Percentiles rank a stretch among this genome's conserved stretches.
These are phyloP conservation scores for Fraxinus cuspidata DNA, from an alignment of 257 asterid genomes.

Conservation along the genomic window DNA sequence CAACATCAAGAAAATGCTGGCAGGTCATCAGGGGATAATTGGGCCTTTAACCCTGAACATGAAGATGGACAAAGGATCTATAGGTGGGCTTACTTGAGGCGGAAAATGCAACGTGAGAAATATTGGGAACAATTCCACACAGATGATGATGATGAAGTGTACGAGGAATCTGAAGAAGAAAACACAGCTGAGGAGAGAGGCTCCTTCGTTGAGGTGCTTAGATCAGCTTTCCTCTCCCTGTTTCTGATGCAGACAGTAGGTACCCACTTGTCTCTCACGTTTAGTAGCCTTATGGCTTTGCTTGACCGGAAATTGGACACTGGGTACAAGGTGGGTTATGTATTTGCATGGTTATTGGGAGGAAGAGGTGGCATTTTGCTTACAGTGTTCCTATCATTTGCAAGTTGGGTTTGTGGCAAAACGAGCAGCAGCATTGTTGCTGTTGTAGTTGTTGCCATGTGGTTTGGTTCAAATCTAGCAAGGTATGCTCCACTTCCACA, in stretches of 20 bases:
- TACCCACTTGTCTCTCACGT: conserved; percentile 57
- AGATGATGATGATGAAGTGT: conserved; percentile 43
- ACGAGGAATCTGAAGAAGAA: conserved; percentile 38
- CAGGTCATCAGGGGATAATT: conserved; percentile 41
- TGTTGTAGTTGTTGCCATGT: conserved; percentile 64
- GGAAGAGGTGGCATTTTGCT: conserved; percentile 77
- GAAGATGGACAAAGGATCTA: conserved; percentile 55
- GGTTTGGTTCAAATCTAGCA: conserved; percentile 78
- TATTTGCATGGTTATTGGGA: conserved; percentile 70
- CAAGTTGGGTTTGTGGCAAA: conserved; percentile 89
- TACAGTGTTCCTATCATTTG: conserved; percentile 59
- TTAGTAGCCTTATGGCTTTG: conserved; percentile 68
- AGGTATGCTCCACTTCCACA: conserved; percentile 73
- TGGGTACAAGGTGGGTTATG: conserved; percentile 74
- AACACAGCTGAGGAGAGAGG: conserved; percentile 47
- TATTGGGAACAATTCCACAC: conserved; percentile 41
- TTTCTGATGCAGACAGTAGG: conserved; percentile 80
- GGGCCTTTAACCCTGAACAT: conserved; percentile 47
- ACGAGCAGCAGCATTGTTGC: conserved; percentile 74
- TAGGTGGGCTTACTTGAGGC: conserved; percentile 66
- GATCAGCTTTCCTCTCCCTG: conserved; percentile 62
- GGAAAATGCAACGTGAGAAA: conserved; percentile 55
- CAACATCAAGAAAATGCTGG: conserved; percentile 37
- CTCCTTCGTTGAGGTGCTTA: conserved; percentile 67
- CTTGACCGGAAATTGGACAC: conserved; percentile 65